Evolutionary conservation across 352 stramenopile genomes (phyloP).

Genomic region (Pythium phragmitis): DNA sequence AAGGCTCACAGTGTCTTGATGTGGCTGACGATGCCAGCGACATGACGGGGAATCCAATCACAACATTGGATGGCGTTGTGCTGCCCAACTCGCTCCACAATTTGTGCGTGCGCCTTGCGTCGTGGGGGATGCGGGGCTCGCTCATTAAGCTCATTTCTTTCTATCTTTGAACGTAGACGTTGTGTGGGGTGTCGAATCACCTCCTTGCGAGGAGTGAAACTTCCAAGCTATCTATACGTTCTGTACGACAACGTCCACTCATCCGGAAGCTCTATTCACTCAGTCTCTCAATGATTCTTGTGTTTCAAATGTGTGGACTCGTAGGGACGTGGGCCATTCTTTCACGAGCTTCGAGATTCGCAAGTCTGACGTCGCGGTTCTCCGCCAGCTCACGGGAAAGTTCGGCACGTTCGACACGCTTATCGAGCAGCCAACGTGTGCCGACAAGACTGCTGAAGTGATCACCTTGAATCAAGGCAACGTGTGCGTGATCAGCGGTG

Average conservation of each 20-base stretch:
- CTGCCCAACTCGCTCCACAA: background rate
- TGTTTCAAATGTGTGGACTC: background rate
- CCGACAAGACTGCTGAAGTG: background rate
- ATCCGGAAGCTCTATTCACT: background rate
- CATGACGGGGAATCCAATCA: background rate
- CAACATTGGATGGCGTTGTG: background rate
- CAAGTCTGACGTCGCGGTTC: background rate
- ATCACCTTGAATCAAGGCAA: background rate
- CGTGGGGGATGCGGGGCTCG: background rate
- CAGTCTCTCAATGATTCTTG: background rate
- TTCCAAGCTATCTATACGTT: background rate
- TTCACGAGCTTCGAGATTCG: constrained; percentile 3
- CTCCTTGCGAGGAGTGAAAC: background rate
- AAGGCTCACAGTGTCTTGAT: background rate
- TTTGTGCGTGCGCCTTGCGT: background rate
- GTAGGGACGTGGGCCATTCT: background rate
- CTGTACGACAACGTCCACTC: background rate
- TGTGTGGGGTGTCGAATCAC: background rate
- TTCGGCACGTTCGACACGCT: no score
- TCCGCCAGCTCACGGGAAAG: background rate
- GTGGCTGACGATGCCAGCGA: background rate
- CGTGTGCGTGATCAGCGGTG: constrained; percentile 3
- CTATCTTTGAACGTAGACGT: no score
- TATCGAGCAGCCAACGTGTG: background rate
- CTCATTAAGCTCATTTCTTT: no score